phyloP scores from a whole-genome alignment of 164 flowering plant genomes.

The Magnolia sinica region DNA sequence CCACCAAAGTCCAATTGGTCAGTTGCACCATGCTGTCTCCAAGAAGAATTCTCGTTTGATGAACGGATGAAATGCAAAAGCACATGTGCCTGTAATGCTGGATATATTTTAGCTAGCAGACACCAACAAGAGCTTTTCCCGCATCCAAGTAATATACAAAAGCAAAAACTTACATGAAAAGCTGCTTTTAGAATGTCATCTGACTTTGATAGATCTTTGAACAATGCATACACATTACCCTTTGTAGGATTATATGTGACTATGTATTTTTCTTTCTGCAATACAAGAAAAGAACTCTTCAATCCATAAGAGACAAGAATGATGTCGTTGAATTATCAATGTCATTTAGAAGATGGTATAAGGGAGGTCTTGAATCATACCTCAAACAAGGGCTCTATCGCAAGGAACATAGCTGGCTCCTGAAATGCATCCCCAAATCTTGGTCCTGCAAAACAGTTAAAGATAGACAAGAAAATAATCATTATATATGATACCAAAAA shows the following conservation, averaged over 20 bases:
- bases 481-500: not conserved
- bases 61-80: conserved; percentile 72
- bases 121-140: not conserved
- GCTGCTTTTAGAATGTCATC: conserved; percentile 98
- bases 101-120: not conserved
- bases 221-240: conserved; percentile 83
- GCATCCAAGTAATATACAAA: conserved; percentile 4
- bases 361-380: conserved; percentile 26
- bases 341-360: not conserved
- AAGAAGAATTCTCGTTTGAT: conserved; percentile 29
- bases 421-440: conserved; percentile 96
- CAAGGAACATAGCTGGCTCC: conserved; percentile 73
- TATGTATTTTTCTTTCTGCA: conserved; percentile 79
- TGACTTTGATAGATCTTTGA: conserved; percentile 87
- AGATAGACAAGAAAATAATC: not conserved
- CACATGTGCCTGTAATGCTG: conserved; percentile 71
- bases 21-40: conserved; percentile 19
- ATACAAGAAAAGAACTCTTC: conserved; percentile 9
- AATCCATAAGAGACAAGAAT: not conserved
- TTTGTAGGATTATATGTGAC: conserved; percentile 88
- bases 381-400: conserved; percentile 83
- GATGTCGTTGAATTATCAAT: not conserved
- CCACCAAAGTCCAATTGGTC: conserved; percentile 17
- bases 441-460: conserved; percentile 48
- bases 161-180: conserved; percentile 69